Base-by-base conservation (phyloP, 305 asterid species). In the Striga hermonthica region DNA sequence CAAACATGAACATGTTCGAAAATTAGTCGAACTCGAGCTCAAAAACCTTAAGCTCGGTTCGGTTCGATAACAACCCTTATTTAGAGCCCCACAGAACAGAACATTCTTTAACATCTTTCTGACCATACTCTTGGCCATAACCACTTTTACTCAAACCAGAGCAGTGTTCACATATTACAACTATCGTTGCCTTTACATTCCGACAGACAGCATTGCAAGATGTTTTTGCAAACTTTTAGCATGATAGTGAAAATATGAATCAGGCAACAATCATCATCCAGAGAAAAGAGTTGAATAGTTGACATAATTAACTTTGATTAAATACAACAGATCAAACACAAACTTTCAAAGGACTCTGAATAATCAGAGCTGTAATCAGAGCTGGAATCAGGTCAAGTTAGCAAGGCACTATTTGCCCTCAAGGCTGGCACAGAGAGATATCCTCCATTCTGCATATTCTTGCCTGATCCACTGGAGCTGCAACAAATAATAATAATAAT, bases 391-490 rank as follows among this genome's bases (percentile, higher is more conserved):
- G 68, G 62, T 53, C 50, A 52, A 68, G 62, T 55, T 12, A 70
- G 67, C 63, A 67, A 72, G 62, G 56, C 74, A 62, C 75, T 58
- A 37, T 14, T 34, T 31, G 0, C 22, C 39, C 57, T 14, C 1
- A 7, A 60, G 28, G 48, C 45, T 49, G 53, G 41, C 41, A 39
- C 68, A 58, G 40, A 71, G 14, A 65, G 14, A 16, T 70, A 36
- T 54, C 68, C 68, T 67, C 61, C 55, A 22, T 14, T 31, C 62
- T 4, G 35, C 64, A 69, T 11, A 22, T 34, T 66, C 15, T 15
- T 5, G 67, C 45, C 72, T 13, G 41, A 59, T 57, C 65, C 56
- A 52, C 36, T n/a, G 76, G 75, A 40, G 73, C 79, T 81, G 85
- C 31, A 57, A 68, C 66, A 72, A 60, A 49, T 49, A 48, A 60